Conservation (phyloP, 2,329 filamentous ascomycete genomes). For the Orbilia oligospora region DNA sequence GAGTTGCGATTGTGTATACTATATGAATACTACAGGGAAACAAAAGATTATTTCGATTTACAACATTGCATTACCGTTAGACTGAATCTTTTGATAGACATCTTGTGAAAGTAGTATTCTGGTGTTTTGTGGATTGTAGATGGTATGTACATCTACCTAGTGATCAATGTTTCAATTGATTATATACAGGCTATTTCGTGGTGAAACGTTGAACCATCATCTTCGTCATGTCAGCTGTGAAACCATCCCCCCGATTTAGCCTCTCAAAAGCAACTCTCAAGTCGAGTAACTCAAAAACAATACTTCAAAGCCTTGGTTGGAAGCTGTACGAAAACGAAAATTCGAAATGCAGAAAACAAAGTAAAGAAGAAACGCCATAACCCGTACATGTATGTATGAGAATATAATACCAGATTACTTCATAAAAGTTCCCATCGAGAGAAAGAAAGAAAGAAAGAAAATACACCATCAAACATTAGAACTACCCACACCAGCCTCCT, state of each 20-base stretch:
- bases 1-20: conserved; percentile 3
- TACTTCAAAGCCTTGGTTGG: background rate
- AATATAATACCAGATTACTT: too few relatives aligned
- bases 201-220: too few relatives aligned
- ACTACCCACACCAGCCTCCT: too few relatives aligned
- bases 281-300: background rate
- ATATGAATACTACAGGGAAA: background rate
- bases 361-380: background rate
- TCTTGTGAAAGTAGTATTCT: background rate
- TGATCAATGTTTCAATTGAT: background rate
- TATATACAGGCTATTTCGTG: background rate
- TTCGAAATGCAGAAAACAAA: background rate
- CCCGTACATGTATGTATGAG: background rate
- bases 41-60: background rate
- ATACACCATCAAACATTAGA: too few relatives aligned
- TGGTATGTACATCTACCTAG: too few relatives aligned
- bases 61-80: background rate
- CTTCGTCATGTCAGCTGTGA: too few relatives aligned
- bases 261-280: conserved; percentile 6
- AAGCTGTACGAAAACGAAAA: background rate
- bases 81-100: background rate
- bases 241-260: background rate
- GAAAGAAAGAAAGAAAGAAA: too few relatives aligned
- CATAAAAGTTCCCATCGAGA: background rate
- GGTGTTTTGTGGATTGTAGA: background rate